Evolutionary conservation across 805 yeast species (phyloP).

Genomic region (Wickerhamomyces chambardii): DNA sequence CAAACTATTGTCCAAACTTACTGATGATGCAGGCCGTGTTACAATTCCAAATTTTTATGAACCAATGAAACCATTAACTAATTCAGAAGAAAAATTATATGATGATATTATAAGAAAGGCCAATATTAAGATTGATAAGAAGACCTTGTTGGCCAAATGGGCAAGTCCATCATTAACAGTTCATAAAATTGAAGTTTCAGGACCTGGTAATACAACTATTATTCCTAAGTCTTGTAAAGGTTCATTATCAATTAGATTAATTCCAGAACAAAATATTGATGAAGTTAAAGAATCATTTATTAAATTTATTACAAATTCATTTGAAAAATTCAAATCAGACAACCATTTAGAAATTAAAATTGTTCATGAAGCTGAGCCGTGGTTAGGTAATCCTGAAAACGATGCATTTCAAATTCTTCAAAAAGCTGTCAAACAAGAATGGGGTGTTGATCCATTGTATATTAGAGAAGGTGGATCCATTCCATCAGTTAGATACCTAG

Average conservation of each 20-base stretch:
- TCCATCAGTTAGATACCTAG: constrained; percentile 81
- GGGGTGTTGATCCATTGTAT: constrained; percentile 77
- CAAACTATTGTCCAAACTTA: constrained; percentile 57
- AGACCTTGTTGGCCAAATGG: constrained; percentile 74
- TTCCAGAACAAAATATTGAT: constrained; percentile 75
- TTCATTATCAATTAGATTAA: constrained; percentile 73
- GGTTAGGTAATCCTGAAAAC: constrained; percentile 86
- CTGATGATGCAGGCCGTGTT: constrained; percentile 45
- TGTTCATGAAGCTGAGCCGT: constrained; percentile 86
- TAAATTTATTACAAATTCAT: constrained; percentile 35
- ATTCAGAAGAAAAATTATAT: constrained; percentile 51
- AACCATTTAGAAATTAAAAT: constrained; percentile 56
- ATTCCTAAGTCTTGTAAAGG: constrained; percentile 80
- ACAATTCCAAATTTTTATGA: constrained; percentile 64
- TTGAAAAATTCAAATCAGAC: constrained; percentile 41
- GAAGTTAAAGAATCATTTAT: constrained; percentile 44
- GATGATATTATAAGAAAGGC: constrained; percentile 44
- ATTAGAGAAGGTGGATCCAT: constrained; percentile 97
- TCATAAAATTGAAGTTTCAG: constrained; percentile 78
- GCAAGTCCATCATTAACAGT: constrained; percentile 82
- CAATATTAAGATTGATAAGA: constrained; percentile 24
- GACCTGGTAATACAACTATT: constrained; percentile 84
- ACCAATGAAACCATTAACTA: constrained; percentile 48
- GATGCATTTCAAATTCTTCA: constrained; percentile 61
- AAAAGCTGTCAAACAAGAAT: constrained; percentile 52